These are phyloP conservation scores for Rhodotorula taiwanensis DNA, from an alignment of 768 basidiomycete species.

Conservation along the genomic window DNA sequence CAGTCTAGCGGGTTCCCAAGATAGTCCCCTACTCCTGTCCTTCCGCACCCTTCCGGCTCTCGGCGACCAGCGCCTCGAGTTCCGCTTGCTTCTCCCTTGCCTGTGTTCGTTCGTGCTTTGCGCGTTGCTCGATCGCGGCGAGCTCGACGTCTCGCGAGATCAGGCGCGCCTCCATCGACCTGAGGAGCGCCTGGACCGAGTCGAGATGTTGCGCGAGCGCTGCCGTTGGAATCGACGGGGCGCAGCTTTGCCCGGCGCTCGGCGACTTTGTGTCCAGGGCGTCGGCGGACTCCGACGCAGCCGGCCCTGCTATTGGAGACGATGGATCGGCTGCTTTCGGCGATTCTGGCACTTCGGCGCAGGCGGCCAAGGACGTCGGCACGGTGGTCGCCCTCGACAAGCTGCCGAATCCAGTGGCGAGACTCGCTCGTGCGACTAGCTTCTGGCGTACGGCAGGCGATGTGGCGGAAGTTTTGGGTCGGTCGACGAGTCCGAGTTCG, in stretches of 20 bases:
- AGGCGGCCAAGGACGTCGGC: not conserved
- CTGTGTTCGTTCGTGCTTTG: slow-evolving; percentile 1
- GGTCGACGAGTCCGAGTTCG: slow-evolving; percentile 22
- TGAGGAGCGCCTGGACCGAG: slow-evolving; percentile 23
- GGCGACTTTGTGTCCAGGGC: too few relatives aligned
- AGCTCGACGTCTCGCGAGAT: slow-evolving; percentile 28
- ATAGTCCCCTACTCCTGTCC: too few relatives aligned
- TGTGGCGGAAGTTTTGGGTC: not conserved
- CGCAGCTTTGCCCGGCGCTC: too few relatives aligned
- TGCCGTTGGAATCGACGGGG: not conserved
- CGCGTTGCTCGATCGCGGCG: slow-evolving; percentile 16
- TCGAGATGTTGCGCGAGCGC: slow-evolving; percentile 24
- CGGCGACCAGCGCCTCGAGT: slow-evolving; percentile 7
- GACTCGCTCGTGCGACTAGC: slow-evolving; percentile 11
- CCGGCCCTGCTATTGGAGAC: too few relatives aligned
- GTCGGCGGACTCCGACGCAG: too few relatives aligned
- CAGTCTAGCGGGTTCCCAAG: not conserved
- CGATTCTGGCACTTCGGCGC: not conserved
- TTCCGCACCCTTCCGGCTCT: too few relatives aligned
- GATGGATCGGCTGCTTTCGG: not conserved
- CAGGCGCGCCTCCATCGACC: slow-evolving; percentile 26
- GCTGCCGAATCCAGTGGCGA: not conserved
- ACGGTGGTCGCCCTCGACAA: not conserved
- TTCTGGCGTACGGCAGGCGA: slow-evolving; percentile 7
- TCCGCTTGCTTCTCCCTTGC: not conserved